Conservation (phyloP, 805 yeast species). For the Ogataea haglerorum region DNA sequence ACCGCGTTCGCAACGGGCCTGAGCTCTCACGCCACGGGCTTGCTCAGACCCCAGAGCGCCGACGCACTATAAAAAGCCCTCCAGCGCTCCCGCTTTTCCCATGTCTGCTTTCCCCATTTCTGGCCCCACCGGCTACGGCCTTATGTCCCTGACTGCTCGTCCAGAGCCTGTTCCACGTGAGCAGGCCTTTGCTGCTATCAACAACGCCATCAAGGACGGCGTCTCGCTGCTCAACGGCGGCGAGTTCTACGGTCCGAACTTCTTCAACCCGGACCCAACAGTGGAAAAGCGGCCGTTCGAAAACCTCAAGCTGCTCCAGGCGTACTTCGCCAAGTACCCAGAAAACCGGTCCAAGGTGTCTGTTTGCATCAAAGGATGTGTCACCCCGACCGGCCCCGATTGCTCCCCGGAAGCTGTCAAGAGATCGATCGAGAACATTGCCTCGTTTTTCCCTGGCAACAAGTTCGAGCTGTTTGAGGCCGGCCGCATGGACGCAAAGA, state of each 20-base stretch:
- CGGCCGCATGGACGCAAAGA: conserved; percentile 61
- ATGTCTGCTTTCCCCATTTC: neutral
- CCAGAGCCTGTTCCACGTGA: conserved; percentile 52
- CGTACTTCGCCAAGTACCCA: conserved; percentile 57
- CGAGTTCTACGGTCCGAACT: conserved; percentile 63
- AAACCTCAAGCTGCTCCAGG: conserved; percentile 55
- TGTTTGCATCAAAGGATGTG: conserved; percentile 69
- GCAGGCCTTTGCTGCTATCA: conserved; percentile 51
- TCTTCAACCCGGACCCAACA: conserved; percentile 29
- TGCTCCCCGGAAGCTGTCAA: conserved; percentile 47
- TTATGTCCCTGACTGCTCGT: conserved; percentile 79
- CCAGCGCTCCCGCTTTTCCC: neutral
- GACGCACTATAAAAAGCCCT: neutral
- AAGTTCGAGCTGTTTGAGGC: conserved; percentile 49
- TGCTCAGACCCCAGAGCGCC: neutral
- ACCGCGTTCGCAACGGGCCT: too few relatives aligned
- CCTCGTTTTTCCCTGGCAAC: conserved; percentile 27
- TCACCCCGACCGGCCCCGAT: conserved; percentile 38
- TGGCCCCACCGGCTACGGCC: conserved; percentile 60
- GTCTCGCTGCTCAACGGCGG: conserved; percentile 65
- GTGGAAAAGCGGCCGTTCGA: conserved; percentile 22
- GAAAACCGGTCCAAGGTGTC: conserved; percentile 52
- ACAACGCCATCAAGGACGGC: conserved; percentile 47
- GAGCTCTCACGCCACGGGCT: too few relatives aligned
- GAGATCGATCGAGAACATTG: conserved; percentile 45